Base-by-base conservation (phyloP, 129 eudicot genomes). In the Saussurea involucrata region DNA sequence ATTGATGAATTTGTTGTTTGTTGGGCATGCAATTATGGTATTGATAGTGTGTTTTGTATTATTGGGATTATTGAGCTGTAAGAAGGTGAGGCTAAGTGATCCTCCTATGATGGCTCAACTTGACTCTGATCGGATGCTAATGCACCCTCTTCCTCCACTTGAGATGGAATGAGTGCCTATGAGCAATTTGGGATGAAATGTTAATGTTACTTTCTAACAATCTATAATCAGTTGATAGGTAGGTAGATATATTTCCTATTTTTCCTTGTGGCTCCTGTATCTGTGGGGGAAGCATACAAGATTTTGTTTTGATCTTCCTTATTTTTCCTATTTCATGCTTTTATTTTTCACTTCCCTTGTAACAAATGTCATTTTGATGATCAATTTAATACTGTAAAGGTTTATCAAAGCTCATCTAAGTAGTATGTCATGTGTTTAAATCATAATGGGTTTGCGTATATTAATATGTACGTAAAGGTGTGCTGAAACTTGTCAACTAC, bases 1-100 rank as follows among this genome's bases (percentile, higher is more conserved):
- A 12, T 79, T 88, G 89, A 84, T 90, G 89, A 88, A 88, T 80
- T 76, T 92, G 53, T 55, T 92, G 76, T 88, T 92, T 66, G 75
- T 87, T 64, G 88, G 83, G 44, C 98, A 90, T 88, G 85, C 82
- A 3, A 69, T 80, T 28, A 37, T 79, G 79, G 92, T 88, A 13
- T 31, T 86, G 49, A 20, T 81, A 5, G 20, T 42, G 10, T 67
- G 92, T 42, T 83, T 92, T 46, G 63, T 84, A 44, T 18, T 88
- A 84, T 82, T 87, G 49, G 92, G 86, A 28, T 72, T 90, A 29
- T 34, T 83, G 82, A 69, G 83, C 79, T 68, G 76, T 58, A 78
- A 70, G 64, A 73, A 66, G 81, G 74, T 68, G 83, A 90, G 88
- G 49, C 63, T 77, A 40, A 78, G 84, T 44, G 96, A 87, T 44